Conservation (phyloP, 345 rosid genomes). For the Euphorbia lathyris region DNA sequence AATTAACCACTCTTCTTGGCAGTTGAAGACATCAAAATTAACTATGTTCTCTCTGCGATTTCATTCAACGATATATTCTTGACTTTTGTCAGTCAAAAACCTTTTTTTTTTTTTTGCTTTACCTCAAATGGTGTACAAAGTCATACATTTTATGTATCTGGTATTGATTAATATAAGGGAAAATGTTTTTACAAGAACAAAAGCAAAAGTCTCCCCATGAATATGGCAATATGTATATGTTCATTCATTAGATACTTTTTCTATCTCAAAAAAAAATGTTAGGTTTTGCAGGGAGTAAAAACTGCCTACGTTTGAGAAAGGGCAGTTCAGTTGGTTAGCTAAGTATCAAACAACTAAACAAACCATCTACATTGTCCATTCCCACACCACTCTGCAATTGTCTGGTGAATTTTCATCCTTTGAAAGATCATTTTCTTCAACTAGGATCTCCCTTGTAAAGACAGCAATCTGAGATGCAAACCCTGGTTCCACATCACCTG, state of each 20-base stretch:
- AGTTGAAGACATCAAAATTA: no score
- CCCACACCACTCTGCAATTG: constrained; percentile 65
- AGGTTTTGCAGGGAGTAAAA: not conserved
- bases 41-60: no score
- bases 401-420: constrained; percentile 13
- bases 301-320: not conserved
- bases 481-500: constrained; percentile 65
- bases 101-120: no score
- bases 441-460: constrained; percentile 36
- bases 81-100: no score
- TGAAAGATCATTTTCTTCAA: constrained; percentile 14
- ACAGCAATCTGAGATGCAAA: constrained; percentile 92
- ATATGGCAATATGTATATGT: not conserved
- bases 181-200: not conserved
- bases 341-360: constrained; percentile 6
- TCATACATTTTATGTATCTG: no score
- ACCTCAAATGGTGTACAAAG: no score
- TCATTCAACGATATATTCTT: no score
- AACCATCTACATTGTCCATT: constrained; percentile 45
- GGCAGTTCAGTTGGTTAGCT: not conserved
- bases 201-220: not conserved
- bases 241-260: not conserved
- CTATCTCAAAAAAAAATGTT: no score
- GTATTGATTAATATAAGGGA: not conserved
- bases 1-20: no score